Conservation (phyloP, 2,329 filamentous ascomycete genomes). For the Spiromastix sp. region DNA sequence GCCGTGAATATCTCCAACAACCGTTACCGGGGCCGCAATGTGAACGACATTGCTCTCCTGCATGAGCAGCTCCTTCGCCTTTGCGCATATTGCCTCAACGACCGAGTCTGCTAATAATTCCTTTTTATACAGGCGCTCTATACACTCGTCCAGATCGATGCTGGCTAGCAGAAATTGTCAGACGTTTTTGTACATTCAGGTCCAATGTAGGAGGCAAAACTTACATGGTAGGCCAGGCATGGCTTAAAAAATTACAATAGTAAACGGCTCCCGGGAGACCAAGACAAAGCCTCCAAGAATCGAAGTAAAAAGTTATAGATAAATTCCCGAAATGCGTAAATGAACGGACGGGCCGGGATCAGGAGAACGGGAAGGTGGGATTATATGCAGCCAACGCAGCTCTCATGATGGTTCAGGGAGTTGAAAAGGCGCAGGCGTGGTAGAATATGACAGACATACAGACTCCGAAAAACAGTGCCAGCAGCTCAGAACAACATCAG, state of each 20-base stretch:
- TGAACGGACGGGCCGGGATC: neutral
- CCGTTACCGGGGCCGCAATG: constrained; percentile 87
- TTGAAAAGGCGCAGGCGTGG: neutral
- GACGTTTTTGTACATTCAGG: neutral
- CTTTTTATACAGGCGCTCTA: constrained; percentile 91
- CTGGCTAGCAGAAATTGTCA: constrained; percentile 56
- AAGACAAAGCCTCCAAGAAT: no score
- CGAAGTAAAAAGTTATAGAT: no score
- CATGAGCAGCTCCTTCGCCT: constrained; percentile 98
- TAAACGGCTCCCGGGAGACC: no score
- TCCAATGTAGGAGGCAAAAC: neutral
- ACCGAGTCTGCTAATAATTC: constrained; percentile 95
- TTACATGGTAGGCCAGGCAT: neutral
- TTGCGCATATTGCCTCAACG: constrained; percentile 97
- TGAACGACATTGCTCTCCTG: constrained; percentile 99
- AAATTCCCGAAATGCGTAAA: no score
- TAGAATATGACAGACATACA: no score
- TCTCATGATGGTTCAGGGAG: neutral
- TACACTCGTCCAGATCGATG: constrained; percentile 98
- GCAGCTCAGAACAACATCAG: no score
- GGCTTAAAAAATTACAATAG: no score
- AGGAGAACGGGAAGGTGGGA: neutral
- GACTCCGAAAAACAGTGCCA: no score
- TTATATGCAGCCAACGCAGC: neutral
- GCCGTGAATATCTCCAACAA: constrained; percentile 96